Conservation (phyloP, 2,329 filamentous ascomycete species). For the Colletotrichum truncatum region DNA sequence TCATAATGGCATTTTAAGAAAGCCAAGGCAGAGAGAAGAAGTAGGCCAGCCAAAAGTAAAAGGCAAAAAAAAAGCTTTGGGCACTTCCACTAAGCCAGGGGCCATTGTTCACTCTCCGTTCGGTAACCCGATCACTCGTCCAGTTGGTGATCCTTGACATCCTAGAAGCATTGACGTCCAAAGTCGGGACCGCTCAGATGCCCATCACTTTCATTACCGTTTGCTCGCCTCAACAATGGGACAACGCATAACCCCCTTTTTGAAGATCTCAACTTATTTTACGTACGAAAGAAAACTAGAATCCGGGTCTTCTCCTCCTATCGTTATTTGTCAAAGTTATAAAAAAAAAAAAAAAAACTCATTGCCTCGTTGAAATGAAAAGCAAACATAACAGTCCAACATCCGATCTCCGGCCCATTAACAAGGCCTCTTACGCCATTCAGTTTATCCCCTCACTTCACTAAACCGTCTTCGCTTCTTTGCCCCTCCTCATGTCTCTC, state of each 20-base stretch:
- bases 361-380: background rate
- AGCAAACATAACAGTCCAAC: conserved; percentile 16
- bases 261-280: background rate
- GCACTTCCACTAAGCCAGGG: background rate
- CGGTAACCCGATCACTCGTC: conserved; percentile 18
- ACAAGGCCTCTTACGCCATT: background rate
- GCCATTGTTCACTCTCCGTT: conserved; percentile 18
- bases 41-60: background rate
- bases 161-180: conserved; percentile 26
- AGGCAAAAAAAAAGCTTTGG: background rate
- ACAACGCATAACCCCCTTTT: conserved; percentile 19
- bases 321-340: conserved; percentile 1
- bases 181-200: conserved; percentile 9
- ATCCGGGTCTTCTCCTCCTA: background rate
- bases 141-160: conserved; percentile 23
- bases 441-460: background rate
- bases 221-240: conserved; percentile 23
- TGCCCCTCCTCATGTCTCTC: background rate
- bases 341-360: background rate
- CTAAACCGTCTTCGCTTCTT: background rate
- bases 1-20: conserved; percentile 8
- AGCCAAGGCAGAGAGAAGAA: background rate
- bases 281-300: conserved; percentile 5
- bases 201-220: background rate
- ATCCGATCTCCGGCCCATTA: conserved; percentile 15